Conservation (phyloP, 108 stramenopile genomes). For the Skeletonema marinoi region DNA sequence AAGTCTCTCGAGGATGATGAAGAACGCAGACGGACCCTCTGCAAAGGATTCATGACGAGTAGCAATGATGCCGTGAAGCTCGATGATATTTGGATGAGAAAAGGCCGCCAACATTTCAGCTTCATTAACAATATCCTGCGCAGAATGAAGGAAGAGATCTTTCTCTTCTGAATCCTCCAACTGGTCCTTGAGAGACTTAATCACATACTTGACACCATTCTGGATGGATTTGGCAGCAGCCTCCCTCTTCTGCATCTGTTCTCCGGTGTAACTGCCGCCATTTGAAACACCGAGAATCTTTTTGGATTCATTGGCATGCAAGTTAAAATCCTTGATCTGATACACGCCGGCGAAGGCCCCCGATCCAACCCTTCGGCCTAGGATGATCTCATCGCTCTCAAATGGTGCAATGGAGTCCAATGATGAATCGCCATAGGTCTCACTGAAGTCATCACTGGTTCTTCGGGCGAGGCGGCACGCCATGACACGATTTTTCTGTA, state of each 20-base stretch:
- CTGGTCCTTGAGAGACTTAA: background rate
- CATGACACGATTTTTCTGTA: too few relatives aligned
- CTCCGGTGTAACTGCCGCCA: background rate
- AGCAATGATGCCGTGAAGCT: constrained; percentile 5
- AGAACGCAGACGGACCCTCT: constrained; percentile 45
- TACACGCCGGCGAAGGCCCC: background rate
- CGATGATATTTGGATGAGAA: background rate
- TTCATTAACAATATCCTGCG: background rate
- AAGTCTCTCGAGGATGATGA: constrained; percentile 79
- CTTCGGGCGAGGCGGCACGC: background rate
- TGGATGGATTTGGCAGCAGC: background rate
- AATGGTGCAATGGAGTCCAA: background rate
- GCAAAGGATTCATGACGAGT: background rate
- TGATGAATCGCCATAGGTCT: background rate
- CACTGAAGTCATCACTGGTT: background rate
- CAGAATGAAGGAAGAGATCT: constrained; percentile 11
- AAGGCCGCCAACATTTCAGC: constrained; percentile 1
- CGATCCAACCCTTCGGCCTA: background rate
- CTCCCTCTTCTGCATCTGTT: background rate
- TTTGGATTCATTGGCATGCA: background rate
- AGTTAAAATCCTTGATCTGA: background rate
- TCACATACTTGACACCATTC: background rate
- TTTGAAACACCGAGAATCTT: too few relatives aligned
- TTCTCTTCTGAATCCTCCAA: background rate
- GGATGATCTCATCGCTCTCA: background rate